phyloP scores from a whole-genome alignment of 192 early-diverging fungal species.

The Geosiphon pyriformis region DNA sequence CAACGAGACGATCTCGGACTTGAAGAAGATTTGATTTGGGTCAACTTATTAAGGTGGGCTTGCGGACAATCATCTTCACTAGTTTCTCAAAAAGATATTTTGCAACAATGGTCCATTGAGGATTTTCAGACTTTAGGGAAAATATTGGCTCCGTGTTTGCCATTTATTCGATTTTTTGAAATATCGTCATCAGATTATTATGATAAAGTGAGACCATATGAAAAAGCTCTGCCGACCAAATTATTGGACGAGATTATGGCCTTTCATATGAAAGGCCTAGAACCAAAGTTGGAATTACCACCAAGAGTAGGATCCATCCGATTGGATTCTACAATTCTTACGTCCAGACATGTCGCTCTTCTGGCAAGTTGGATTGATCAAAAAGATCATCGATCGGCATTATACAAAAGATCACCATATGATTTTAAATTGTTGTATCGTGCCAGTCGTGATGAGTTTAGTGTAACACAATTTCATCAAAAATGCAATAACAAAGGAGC shows the following conservation, averaged over 20 bases:
- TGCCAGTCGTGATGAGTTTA: slow-evolving; percentile 11
- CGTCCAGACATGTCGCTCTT: slow-evolving; percentile 9
- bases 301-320: background rate
- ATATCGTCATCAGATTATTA: slow-evolving; percentile 4
- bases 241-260: slow-evolving; percentile 7
- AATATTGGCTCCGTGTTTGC: background rate
- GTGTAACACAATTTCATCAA: slow-evolving; percentile 1
- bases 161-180: slow-evolving; percentile 14
- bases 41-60: slow-evolving; percentile 10
- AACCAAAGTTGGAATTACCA: background rate
- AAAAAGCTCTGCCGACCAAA: background rate
- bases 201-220: slow-evolving; percentile 21
- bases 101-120: background rate
- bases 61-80: background rate
- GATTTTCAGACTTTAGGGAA: background rate
- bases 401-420: background rate
- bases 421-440: slow-evolving; percentile 11
- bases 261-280: background rate
- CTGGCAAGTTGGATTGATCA: slow-evolving; percentile 17
- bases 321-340: slow-evolving; percentile 12
- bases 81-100: background rate
- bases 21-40: slow-evolving; percentile 8
- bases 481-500: background rate
- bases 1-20: slow-evolving; percentile 6
- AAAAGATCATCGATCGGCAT: background rate